Conservation (phyloP, 768 basidiomycete species). For the Suillus paluster region DNA sequence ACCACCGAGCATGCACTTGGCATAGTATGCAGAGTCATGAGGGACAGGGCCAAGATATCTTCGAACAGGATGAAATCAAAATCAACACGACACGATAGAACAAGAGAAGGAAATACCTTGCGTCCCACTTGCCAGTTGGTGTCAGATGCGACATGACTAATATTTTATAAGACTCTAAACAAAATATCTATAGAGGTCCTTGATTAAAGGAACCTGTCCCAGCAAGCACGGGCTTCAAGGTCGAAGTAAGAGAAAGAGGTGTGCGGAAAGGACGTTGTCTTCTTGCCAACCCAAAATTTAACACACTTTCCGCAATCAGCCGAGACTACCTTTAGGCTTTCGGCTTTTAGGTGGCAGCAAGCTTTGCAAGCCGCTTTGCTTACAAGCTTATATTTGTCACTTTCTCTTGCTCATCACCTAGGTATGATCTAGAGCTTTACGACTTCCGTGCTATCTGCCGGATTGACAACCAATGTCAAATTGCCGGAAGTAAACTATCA, state of each 20-base stretch:
- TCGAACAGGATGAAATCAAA: conserved; percentile 12
- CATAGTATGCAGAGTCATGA: conserved; percentile 76
- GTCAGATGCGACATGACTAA: conserved; percentile 54
- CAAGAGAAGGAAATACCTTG: conserved; percentile 51
- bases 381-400: neutral
- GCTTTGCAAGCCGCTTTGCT: neutral
- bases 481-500: neutral
- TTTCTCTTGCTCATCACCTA: neutral
- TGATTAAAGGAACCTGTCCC: neutral
- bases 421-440: neutral
- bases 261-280: no score
- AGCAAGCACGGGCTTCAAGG: neutral
- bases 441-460: neutral
- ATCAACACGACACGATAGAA: neutral
- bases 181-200: neutral
- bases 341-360: conserved; percentile 1
- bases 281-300: conserved; percentile 6
- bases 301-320: conserved; percentile 5
- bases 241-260: neutral
- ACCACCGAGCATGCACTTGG: conserved; percentile 90
- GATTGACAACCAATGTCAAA: neutral
- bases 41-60: conserved; percentile 76
- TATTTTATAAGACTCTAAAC: conserved; percentile 25
- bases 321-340: neutral
- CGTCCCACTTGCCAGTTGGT: conserved; percentile 71